Conservation (phyloP, 768 basidiomycete genomes). For the Lactarius sanguifluus region DNA sequence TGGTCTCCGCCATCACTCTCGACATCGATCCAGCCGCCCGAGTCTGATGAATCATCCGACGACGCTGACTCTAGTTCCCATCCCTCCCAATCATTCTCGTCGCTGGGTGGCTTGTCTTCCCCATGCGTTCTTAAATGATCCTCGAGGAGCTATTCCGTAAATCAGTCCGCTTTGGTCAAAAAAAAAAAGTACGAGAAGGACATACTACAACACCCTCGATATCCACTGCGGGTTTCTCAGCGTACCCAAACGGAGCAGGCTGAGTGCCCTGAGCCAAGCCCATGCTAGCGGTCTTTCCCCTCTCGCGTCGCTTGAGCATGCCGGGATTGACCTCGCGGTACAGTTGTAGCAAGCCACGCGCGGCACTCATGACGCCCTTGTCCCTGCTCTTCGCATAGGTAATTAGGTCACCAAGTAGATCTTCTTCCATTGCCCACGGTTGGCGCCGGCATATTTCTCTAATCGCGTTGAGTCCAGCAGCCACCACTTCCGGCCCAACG, state of each 20-base stretch:
- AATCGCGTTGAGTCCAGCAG: slow-evolving; percentile 95
- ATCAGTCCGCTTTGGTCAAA: neutral
- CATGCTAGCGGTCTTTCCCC: slow-evolving; percentile 91
- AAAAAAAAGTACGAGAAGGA: slow-evolving; percentile 17
- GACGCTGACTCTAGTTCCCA: slow-evolving; percentile 56
- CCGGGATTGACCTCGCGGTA: slow-evolving; percentile 97
- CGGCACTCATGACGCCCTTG: slow-evolving; percentile 88
- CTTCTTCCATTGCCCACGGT: slow-evolving; percentile 97
- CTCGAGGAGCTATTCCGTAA: slow-evolving; percentile 69
- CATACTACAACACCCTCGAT: slow-evolving; percentile 88
- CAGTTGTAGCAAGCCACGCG: slow-evolving; percentile 81
- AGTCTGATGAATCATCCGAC: slow-evolving; percentile 52
- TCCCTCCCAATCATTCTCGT: slow-evolving; percentile 71
- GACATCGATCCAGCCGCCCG: slow-evolving; percentile 80
- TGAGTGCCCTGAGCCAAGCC: slow-evolving; percentile 60
- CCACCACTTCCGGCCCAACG: slow-evolving; percentile 91
- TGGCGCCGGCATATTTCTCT: slow-evolving; percentile 93
- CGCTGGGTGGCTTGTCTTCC: slow-evolving; percentile 53
- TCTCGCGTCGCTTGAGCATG: slow-evolving; percentile 84
- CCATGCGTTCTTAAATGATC: slow-evolving; percentile 76
- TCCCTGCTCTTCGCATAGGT: slow-evolving; percentile 96
- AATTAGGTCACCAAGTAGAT: slow-evolving; percentile 86
- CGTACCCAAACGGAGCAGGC: slow-evolving; percentile 82
- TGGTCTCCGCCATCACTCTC: slow-evolving; percentile 63
- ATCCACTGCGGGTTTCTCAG: slow-evolving; percentile 67